Evolutionary conservation across 345 rosid genomes (phyloP).

Genomic region (Citrus inodora): DNA sequence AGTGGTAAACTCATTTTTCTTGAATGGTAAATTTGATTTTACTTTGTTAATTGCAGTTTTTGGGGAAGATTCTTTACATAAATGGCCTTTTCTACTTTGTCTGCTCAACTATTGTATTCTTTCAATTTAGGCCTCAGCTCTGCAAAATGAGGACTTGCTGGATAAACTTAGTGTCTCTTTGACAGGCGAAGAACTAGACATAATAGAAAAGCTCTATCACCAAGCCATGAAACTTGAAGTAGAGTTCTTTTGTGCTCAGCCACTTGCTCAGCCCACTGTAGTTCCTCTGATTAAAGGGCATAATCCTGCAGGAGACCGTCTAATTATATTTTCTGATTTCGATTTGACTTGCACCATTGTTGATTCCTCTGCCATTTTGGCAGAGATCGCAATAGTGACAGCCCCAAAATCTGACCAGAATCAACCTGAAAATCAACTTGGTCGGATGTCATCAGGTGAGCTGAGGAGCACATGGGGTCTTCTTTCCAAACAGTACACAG

Average conservation of each 20-base stretch:
- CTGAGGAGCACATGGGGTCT: conserved; percentile 71
- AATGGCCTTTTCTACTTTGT: conserved; percentile 21
- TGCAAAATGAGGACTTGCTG: conserved; percentile 91
- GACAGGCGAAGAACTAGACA: conserved; percentile 94
- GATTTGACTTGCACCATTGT: conserved; percentile 92
- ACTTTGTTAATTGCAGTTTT: conserved; percentile 13
- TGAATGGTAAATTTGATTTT: conserved; percentile 12
- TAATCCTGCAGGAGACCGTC: conserved; percentile 45
- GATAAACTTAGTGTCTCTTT: conserved; percentile 87
- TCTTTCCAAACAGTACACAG: conserved; percentile 75
- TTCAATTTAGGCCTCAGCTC: conserved; percentile 68
- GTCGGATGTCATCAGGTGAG: conserved; percentile 76
- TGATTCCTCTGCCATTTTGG: conserved; percentile 96
- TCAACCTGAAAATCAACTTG: conserved; percentile 46
- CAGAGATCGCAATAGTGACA: conserved; percentile 87
- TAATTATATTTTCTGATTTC: conserved; percentile 85
- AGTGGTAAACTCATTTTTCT: conserved; percentile 8
- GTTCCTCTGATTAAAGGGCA: conserved; percentile 68
- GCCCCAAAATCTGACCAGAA: conserved; percentile 75
- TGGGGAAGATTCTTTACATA: conserved; percentile 23
- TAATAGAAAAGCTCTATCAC: conserved; percentile 87
- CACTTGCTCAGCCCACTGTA: conserved; percentile 62
- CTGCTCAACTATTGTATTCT: conserved; percentile 36
- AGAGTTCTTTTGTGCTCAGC: conserved; percentile 84
- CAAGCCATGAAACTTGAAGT: conserved; percentile 99